phyloP scores from a whole-genome alignment of 1,139 yeast genomes.

The Groenewaldozyma sp. region DNA sequence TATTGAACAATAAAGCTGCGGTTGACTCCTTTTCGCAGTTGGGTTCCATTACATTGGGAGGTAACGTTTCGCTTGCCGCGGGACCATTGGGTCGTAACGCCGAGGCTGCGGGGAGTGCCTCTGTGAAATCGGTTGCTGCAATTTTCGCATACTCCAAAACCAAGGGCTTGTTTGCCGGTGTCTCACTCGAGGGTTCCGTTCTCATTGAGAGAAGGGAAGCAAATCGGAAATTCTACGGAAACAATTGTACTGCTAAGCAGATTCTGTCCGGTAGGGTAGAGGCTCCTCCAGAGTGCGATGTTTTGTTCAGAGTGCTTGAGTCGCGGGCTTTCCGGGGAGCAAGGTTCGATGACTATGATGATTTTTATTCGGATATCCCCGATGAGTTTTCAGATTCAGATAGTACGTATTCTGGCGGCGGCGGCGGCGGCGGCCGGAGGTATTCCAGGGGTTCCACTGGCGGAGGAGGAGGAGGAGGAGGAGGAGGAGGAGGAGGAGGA shows the following conservation, averaged over 20 bases:
- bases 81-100: conserved; percentile 98
- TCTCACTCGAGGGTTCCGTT: conserved; percentile 93
- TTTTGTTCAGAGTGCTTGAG: conserved; percentile 77
- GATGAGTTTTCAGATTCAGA: conserved; percentile 31
- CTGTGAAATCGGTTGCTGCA: conserved; percentile 80
- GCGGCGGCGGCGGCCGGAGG: conserved; percentile 12
- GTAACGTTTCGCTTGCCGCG: conserved; percentile 94
- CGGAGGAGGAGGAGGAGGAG: conserved; percentile 19
- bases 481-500: conserved; percentile 12
- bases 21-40: conserved; percentile 90
- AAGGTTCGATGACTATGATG: conserved; percentile 46
- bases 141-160: conserved; percentile 91
- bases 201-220: conserved; percentile 94
- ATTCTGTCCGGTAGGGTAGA: conserved; percentile 81
- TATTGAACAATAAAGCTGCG: conserved; percentile 75
- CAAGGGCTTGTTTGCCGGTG: conserved; percentile 95
- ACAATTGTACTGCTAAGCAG: conserved; percentile 71
- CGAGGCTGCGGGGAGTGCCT: conserved; percentile 95
- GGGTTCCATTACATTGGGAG: conserved; percentile 92
- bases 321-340: conserved; percentile 72
- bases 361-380: conserved; percentile 67
- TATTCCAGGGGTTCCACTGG: conserved; percentile 13
- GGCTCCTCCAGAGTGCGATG: conserved; percentile 88
- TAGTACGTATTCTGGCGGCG: conserved; percentile 11
- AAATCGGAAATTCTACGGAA: conserved; percentile 87